Evolutionary conservation across 148 eudicot genomes (phyloP), one percentile per base, ranked within the genome.

Genomic region (Rhododendron molle): DNA sequence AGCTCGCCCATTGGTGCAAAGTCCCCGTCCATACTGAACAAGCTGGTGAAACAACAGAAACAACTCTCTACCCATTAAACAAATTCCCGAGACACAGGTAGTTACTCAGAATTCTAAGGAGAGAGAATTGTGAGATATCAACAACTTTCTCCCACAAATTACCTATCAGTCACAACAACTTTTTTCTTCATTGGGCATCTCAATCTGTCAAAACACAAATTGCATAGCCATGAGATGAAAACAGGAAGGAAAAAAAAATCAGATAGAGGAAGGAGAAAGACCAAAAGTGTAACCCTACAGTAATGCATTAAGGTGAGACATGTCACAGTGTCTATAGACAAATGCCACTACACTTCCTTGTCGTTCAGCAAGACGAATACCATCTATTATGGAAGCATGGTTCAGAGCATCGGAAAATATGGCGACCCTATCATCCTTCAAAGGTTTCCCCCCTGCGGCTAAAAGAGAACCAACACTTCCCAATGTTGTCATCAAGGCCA

Each of bases 11-110:
- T 92, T 49, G 98, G 99, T 86, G 99, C 99, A 83, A 97, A 94
- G 88, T 97, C 99, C 87, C 99, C 99, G 89, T 97, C 99, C 99
- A 97, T 97, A 86, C 99, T 97, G 89, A 97, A 97, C 89, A 97
- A 90, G 96, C 99, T 96, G 97, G 83, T 81, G 58, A 82, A 26
- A 65, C 13, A 65, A 69, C 14, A 65, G 56, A 44, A n/a, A 28
- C 28, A 65, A 83, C 60, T n/a, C 15, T 23, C 38, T 82, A 46
- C 30, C 49, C 52, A 30, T 82, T 40, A 56, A 26, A 44, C 54
- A 23, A 65, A 43, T 67, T n/a, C 14, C 28, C 46, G 38, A 38
- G 56, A 76, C 23, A 77, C 20, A 69, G 62, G 62, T 5, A 56
- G 21, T 18, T 56, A 18, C 4, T 12, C 4, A 18, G 1, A 56